Conservation (phyloP, 2,329 filamentous ascomycete species). For the Dactylellina parvicollis region DNA sequence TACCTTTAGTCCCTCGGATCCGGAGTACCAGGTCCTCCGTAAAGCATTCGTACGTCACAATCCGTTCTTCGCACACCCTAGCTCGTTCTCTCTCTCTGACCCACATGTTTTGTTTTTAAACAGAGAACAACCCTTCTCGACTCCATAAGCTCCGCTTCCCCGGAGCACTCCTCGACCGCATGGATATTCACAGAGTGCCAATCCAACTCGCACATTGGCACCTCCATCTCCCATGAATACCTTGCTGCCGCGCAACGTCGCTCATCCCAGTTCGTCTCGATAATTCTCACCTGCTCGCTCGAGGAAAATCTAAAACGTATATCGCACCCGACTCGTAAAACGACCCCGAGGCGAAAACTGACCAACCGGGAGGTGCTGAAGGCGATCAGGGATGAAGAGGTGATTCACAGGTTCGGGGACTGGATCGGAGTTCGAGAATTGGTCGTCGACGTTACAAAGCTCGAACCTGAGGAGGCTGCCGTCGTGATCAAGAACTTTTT, state of each 20-base stretch:
- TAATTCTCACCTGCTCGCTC: conserved; percentile 58
- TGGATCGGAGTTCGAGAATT: conserved; percentile 54
- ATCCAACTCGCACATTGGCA: conserved; percentile 45
- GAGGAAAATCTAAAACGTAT: conserved; percentile 58
- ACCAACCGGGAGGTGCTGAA: conserved; percentile 55
- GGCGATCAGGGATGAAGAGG: conserved; percentile 54
- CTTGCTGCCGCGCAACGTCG: conserved; percentile 55
- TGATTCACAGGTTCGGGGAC: conserved; percentile 57
- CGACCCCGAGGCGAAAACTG: conserved; percentile 57
- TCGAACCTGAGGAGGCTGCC: conserved; percentile 44
- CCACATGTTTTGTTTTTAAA: neutral
- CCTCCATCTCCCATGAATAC: conserved; percentile 55
- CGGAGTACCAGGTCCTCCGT: conserved; percentile 57
- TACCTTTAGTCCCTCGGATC: conserved; percentile 54
- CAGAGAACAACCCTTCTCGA: conserved; percentile 51
- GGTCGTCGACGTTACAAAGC: conserved; percentile 57
- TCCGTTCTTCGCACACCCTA: neutral
- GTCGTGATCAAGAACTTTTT: conserved; percentile 48
- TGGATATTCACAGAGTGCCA: conserved; percentile 59
- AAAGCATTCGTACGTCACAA: conserved; percentile 48
- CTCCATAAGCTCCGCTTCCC: conserved; percentile 41
- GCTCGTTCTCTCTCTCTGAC: neutral
- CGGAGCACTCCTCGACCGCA: conserved; percentile 38
- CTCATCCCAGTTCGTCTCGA: conserved; percentile 57
- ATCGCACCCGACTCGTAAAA: conserved; percentile 44